Evolutionary conservation across 2,329 filamentous ascomycete genomes (phyloP).

Genomic region (Madurella mycetomatis): DNA sequence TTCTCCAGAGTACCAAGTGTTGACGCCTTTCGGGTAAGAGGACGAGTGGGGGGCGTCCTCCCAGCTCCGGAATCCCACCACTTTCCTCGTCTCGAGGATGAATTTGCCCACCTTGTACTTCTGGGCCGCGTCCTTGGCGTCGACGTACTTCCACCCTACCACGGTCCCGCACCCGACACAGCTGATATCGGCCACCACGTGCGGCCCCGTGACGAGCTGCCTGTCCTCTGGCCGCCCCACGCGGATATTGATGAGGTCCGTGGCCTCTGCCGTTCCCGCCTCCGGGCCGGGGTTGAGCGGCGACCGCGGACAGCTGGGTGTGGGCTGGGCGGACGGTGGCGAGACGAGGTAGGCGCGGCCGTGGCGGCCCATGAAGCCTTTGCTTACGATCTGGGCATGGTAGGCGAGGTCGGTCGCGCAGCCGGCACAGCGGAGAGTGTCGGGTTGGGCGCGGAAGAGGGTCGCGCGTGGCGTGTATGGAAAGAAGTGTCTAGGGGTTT

Average conservation of each 20-base stretch:
- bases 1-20: slow-evolving; percentile 5
- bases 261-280: slow-evolving; percentile 19
- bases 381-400: slow-evolving; percentile 57
- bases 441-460: slow-evolving; percentile 44
- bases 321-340: slow-evolving; percentile 16
- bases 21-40: background rate
- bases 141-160: slow-evolving; percentile 65
- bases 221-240: slow-evolving; percentile 52
- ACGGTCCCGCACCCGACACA: slow-evolving; percentile 53
- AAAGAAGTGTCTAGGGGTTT: slow-evolving; percentile 10
- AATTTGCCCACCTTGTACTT: slow-evolving; percentile 67
- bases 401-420: slow-evolving; percentile 61
- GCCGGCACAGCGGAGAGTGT: slow-evolving; percentile 54
- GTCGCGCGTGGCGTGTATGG: slow-evolving; percentile 13
- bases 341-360: slow-evolving; percentile 58
- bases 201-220: slow-evolving; percentile 57
- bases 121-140: slow-evolving; percentile 55
- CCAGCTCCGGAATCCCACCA: slow-evolving; percentile 51
- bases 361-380: slow-evolving; percentile 62
- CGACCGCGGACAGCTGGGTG: slow-evolving; percentile 8
- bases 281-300: slow-evolving; percentile 18
- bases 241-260: slow-evolving; percentile 49
- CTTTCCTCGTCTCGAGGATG: slow-evolving; percentile 59
- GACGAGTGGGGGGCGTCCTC: slow-evolving; percentile 37
- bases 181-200: slow-evolving; percentile 60